Conservation (phyloP, 176 grass and related monocot genomes). For the Dactylis glomerata region DNA sequence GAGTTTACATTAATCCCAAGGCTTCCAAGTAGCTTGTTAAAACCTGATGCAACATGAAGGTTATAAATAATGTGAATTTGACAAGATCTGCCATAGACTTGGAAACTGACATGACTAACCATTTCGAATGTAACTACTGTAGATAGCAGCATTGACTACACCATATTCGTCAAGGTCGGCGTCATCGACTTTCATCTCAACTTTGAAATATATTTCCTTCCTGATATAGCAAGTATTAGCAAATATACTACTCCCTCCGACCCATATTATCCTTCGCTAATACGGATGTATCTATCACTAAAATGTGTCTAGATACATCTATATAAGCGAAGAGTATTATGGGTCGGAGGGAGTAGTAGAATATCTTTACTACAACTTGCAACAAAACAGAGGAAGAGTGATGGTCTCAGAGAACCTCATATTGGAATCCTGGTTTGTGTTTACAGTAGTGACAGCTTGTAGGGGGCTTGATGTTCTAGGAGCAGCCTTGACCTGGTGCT, state of each 20-base stretch:
- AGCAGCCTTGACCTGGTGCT: not conserved
- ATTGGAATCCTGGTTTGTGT: not conserved
- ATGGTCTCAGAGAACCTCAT: not conserved
- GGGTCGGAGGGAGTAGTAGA: not conserved
- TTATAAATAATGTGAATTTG: not conserved
- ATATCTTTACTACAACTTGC: not conserved
- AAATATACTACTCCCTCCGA: not conserved
- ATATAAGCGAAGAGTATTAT: too few relatives aligned
- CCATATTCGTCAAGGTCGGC: slow-evolving; percentile 51
- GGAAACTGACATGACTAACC: slow-evolving; percentile 7
- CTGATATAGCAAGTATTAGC: slow-evolving; percentile 12
- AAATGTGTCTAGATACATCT: too few relatives aligned
- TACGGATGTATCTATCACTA: too few relatives aligned
- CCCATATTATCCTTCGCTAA: too few relatives aligned
- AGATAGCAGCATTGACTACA: slow-evolving; percentile 44
- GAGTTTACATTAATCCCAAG: slow-evolving; percentile 35
- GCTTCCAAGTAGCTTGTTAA: slow-evolving; percentile 40
- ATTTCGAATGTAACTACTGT: slow-evolving; percentile 48
- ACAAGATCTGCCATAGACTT: not conserved
- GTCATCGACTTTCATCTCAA: slow-evolving; percentile 45
- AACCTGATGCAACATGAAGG: slow-evolving; percentile 20
- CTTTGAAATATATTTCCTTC: slow-evolving; percentile 36
- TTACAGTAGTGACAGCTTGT: not conserved
- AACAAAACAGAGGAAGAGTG: not conserved
- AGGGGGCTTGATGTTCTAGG: not conserved